Percentiles rank a stretch among this genome's conserved stretches.
These are phyloP conservation scores for Lathyrus oleraceus DNA, from an alignment of 306 rosid genomes.

Conservation along the genomic window DNA sequence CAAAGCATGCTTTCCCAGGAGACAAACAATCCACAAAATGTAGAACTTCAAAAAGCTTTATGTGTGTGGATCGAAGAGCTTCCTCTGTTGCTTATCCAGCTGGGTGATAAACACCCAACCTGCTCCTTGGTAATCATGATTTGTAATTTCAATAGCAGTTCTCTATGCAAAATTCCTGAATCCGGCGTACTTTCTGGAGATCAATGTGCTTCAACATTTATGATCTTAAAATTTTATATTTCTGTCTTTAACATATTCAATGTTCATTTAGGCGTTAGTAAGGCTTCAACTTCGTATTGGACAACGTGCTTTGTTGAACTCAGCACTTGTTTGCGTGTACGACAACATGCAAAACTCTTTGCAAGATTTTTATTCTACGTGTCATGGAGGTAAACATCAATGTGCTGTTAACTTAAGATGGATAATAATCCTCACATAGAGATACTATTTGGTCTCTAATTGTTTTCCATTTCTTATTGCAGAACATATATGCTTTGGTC, in stretches of 20 bases:
- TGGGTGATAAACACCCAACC: slow-evolving; percentile 63
- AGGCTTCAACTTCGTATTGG: slow-evolving; percentile 69
- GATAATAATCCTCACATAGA: neutral
- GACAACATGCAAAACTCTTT: slow-evolving; percentile 60
- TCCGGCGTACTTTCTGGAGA: slow-evolving; percentile 17
- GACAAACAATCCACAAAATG: slow-evolving; percentile 49
- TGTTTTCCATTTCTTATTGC: slow-evolving; percentile 41
- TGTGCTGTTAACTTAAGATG: slow-evolving; percentile 14
- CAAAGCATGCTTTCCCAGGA: slow-evolving; percentile 45
- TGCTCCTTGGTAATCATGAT: slow-evolving; percentile 57
- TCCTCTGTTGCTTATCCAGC: slow-evolving; percentile 65
- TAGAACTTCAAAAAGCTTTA: slow-evolving; percentile 50
- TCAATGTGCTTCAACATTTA: slow-evolving; percentile 16
- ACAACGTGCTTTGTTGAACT: slow-evolving; percentile 54
- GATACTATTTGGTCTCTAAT: slow-evolving; percentile 32
- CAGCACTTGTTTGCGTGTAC: slow-evolving; percentile 55
- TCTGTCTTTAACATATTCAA: slow-evolving; percentile 19
- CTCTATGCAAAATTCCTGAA: slow-evolving; percentile 15
- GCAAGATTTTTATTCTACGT: slow-evolving; percentile 52
- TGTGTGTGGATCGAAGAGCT: slow-evolving; percentile 74
- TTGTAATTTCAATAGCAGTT: slow-evolving; percentile 31
- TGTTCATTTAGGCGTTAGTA: slow-evolving; percentile 58
- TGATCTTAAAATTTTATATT: slow-evolving; percentile 22
- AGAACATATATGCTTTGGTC: slow-evolving; percentile 64
- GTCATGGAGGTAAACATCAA: slow-evolving; percentile 56